A percentile compares a stretch with the other conserved stretches of the same genome.
phyloP scores from a whole-genome alignment of 2,329 filamentous ascomycete genomes.

The Ceratocystis diversiconidia region DNA sequence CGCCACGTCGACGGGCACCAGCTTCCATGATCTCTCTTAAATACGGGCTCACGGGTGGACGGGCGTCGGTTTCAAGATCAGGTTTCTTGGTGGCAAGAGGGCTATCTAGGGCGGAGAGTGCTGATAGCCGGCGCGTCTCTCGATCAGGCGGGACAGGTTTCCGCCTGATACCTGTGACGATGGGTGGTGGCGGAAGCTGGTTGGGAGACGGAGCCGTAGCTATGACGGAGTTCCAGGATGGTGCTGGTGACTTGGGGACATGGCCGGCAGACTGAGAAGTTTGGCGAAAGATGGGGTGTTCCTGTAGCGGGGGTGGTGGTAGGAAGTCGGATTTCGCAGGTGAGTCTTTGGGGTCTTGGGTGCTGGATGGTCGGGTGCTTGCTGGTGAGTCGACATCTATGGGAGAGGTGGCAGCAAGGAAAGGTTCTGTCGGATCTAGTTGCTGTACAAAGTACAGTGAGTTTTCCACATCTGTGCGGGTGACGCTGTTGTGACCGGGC shows the following conservation, averaged over 20 bases:
- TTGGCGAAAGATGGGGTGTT: slow-evolving; percentile 17
- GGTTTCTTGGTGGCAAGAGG: slow-evolving; percentile 15
- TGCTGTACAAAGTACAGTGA: slow-evolving; percentile 83
- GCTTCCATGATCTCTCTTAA: slow-evolving; percentile 24
- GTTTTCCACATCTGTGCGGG: slow-evolving; percentile 68
- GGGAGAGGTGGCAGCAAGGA: slow-evolving; percentile 38
- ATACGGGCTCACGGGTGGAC: slow-evolving; percentile 48
- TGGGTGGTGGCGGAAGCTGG: neutral
- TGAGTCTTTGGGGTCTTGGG: neutral
- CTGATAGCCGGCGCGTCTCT: slow-evolving; percentile 7
- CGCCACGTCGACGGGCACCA: slow-evolving; percentile 24
- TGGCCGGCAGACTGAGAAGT: slow-evolving; percentile 19
- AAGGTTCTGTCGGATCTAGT: slow-evolving; percentile 32
- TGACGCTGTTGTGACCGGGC: slow-evolving; percentile 77
- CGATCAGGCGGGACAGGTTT: slow-evolving; percentile 14
- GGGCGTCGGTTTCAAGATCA: slow-evolving; percentile 44
- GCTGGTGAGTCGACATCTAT: neutral
- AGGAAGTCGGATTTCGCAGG: neutral
- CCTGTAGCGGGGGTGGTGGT: slow-evolving; percentile 2
- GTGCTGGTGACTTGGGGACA: slow-evolving; percentile 10
- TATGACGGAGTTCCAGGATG: neutral
- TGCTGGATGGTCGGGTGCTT: neutral
- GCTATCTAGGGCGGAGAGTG: slow-evolving; percentile 6
- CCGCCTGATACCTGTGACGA: slow-evolving; percentile 5
- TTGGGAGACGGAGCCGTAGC: slow-evolving; percentile 20